Evolutionary conservation across 192 early-diverging fungal genomes (phyloP).

Genomic region (Coemansia asiatica): DNA sequence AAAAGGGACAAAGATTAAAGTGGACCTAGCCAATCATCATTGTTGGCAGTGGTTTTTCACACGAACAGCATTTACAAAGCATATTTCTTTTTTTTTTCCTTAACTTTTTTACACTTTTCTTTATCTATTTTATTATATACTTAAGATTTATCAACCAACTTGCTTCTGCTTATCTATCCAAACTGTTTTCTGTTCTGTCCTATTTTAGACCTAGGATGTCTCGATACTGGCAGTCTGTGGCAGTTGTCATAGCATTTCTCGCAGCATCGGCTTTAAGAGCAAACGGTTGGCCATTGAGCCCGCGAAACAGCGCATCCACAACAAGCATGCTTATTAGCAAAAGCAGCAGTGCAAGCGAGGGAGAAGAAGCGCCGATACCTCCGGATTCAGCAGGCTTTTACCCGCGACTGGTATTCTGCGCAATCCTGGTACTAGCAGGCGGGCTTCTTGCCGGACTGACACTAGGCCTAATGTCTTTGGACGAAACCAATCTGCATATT

Average conservation of each 20-base stretch:
- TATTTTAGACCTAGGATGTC: neutral
- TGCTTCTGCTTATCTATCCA: too few relatives aligned
- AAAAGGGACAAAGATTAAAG: too few relatives aligned
- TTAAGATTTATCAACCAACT: too few relatives aligned
- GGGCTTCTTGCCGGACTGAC: slow-evolving; percentile 76
- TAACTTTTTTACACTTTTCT: too few relatives aligned
- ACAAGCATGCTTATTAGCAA: neutral
- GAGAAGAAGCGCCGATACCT: slow-evolving; percentile 6
- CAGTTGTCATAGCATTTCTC: neutral
- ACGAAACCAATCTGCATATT: slow-evolving; percentile 80
- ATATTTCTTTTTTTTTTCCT: too few relatives aligned
- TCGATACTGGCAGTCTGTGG: neutral
- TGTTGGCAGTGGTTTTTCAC: too few relatives aligned
- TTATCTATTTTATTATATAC: too few relatives aligned
- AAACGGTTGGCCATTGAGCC: neutral
- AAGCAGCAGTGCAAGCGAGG: neutral
- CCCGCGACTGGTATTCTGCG: slow-evolving; percentile 15
- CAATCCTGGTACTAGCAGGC: slow-evolving; percentile 28
- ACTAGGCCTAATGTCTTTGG: slow-evolving; percentile 76
- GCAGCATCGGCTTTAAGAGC: neutral
- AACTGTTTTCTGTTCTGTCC: neutral
- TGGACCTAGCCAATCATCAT: too few relatives aligned
- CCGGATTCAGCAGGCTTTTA: slow-evolving; percentile 12
- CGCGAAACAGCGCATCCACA: neutral
- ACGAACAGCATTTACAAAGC: too few relatives aligned